Percentiles rank a stretch among this genome's conserved stretches.
phyloP scores from a whole-genome alignment of 1,139 yeast species.

The Zygoascus meyerae region DNA sequence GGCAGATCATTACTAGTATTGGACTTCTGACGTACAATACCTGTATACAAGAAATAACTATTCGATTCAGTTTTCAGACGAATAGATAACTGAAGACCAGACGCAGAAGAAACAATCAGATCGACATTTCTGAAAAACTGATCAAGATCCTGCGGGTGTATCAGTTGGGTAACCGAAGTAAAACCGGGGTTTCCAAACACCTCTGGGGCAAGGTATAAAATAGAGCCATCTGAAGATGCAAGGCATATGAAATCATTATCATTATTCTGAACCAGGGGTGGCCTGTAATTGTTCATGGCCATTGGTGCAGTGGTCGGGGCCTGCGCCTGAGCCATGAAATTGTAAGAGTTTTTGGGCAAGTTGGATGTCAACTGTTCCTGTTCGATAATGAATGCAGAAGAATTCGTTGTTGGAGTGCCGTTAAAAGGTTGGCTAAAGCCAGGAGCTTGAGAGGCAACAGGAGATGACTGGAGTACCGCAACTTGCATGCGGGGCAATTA shows the following conservation, averaged over 20 bases:
- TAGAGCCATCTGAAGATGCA: conserved; percentile 5
- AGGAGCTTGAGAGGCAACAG: too few relatives aligned
- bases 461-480: too few relatives aligned
- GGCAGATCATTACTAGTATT: background rate
- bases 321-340: conserved; percentile 10
- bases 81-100: conserved; percentile 19
- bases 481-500: too few relatives aligned
- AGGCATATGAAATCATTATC: conserved; percentile 7
- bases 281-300: too few relatives aligned
- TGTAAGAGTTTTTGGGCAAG: conserved; percentile 9
- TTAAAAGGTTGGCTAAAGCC: background rate
- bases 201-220: conserved; percentile 7
- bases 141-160: conserved; percentile 26
- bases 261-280: background rate
- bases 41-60: conserved; percentile 7
- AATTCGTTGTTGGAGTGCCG: background rate
- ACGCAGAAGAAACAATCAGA: conserved; percentile 14
- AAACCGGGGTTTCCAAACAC: conserved; percentile 3
- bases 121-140: conserved; percentile 18
- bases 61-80: conserved; percentile 15
- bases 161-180: conserved; percentile 17
- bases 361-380: conserved; percentile 10
- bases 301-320: conserved; percentile 4
- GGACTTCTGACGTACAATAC: conserved; percentile 5
- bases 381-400: background rate